Base-by-base conservation (phyloP, 1,284 basidiomycete species). In the Pterula multifida region DNA sequence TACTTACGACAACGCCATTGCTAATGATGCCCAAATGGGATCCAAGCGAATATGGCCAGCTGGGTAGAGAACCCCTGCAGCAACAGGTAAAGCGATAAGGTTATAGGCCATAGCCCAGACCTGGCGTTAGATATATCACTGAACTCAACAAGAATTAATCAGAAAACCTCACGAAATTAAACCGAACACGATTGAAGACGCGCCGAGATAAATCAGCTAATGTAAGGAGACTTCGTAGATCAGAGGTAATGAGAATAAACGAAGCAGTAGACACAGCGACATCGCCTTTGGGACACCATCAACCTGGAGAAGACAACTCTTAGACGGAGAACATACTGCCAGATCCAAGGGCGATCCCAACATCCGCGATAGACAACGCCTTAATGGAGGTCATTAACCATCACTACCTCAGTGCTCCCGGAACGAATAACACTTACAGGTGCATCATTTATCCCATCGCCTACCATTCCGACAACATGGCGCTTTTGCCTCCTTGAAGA, bases 391-490 rank as follows among this genome's bases (percentile, higher is more conserved):
- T n/a, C n/a, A n/a, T n/a, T n/a, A n/a, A n/a, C n/a, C n/a, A n/a
- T n/a, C n/a, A n/a, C n/a, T n/a, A n/a, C n/a, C n/a, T n/a, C n/a
- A n/a, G n/a, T n/a, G n/a, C n/a, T n/a, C n/a, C n/a, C n/a, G n/a
- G n/a, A n/a, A n/a, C n/a, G n/a, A 1, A 89, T 90, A 15, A 95
- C 94, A 1, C 98, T 81, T 1, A 95, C 96, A 0, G 94, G 95
- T 0, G 93, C 95, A 64, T 99, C 96, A 65, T 99, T 98, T 69
- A 98, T 96, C 17, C 96, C 96, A 64, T 99, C 96, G 19, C 96
- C 96, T 47, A 99, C 93, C 92, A 96, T 95, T 1, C 90, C 93
- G 21, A 95, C 85, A 28, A 81, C 85, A 68, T 56, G 77, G 76
- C 59, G 79, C 74, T 65, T 90, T 85, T 36, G 96, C 66, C 60